phyloP scores from a whole-genome alignment of 139 green algal genomes.

The Chlamydomonas schloesseri region DNA sequence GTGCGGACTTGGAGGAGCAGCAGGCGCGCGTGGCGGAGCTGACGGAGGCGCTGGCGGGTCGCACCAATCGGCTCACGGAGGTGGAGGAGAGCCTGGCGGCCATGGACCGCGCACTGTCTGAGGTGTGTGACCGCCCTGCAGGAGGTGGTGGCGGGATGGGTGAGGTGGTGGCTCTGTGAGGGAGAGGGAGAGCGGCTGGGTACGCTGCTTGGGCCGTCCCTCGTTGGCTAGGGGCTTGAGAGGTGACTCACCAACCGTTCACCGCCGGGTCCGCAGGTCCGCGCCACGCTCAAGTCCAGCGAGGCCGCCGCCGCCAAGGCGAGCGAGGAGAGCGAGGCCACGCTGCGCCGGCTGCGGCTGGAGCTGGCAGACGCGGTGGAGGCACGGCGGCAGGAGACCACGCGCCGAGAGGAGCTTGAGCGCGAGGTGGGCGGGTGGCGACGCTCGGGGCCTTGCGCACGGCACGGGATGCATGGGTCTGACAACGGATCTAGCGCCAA shows the following conservation, averaged over 20 bases:
- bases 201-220: no score
- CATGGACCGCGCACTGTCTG: not conserved
- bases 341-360: slow-evolving; percentile 6
- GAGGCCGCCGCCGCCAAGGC: not conserved
- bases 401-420: not conserved
- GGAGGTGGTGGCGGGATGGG: not conserved
- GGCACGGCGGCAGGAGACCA: slow-evolving; percentile 19
- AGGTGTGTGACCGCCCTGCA: not conserved
- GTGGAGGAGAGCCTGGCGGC: slow-evolving; percentile 13
- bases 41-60: not conserved
- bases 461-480: no score
- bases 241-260: no score
- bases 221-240: no score
- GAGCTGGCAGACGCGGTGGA: slow-evolving; percentile 28
- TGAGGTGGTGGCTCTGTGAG: no score
- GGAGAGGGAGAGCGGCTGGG: no score
- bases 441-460: no score
- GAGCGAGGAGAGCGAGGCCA: not conserved
- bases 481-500: no score
- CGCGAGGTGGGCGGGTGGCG: not conserved
- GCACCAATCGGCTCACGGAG: not conserved
- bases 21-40: not conserved
- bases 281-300: not conserved
- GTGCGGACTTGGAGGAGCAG: slow-evolving; percentile 7
- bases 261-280: not conserved